phyloP scores from a whole-genome alignment of 768 basidiomycete genomes.

The Calocybe cyanea region DNA sequence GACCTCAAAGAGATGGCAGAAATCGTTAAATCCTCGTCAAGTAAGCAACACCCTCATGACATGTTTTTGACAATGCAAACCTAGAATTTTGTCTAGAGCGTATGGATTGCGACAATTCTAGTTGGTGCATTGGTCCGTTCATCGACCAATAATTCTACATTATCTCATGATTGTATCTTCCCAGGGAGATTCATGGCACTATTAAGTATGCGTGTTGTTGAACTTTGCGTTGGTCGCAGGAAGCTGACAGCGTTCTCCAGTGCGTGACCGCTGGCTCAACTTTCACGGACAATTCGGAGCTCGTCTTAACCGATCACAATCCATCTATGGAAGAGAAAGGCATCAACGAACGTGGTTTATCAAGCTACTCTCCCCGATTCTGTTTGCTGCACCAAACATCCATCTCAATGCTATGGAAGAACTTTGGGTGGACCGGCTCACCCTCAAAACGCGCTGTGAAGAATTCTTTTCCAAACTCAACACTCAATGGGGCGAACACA shows the following conservation, averaged over 20 bases:
- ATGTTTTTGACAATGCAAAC: not conserved
- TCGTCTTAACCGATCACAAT: slow-evolving; percentile 32
- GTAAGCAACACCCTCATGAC: not conserved
- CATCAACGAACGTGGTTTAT: slow-evolving; percentile 29
- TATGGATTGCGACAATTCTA: not conserved
- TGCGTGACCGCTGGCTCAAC: slow-evolving; percentile 30
- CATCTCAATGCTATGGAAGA: slow-evolving; percentile 38
- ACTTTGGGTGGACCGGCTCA: slow-evolving; percentile 45
- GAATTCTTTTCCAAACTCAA: slow-evolving; percentile 33
- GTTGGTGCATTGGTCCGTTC: slow-evolving; percentile 12
- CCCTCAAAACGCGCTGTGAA: slow-evolving; percentile 34
- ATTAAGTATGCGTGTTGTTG: slow-evolving; percentile 3
- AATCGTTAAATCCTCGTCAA: slow-evolving; percentile 8
- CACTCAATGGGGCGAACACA: slow-evolving; percentile 38
- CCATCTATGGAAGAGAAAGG: slow-evolving; percentile 21
- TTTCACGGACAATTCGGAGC: slow-evolving; percentile 41
- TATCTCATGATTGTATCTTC: not conserved
- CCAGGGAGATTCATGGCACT: slow-evolving; percentile 18
- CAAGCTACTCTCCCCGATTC: slow-evolving; percentile 29
- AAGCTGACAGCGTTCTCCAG: not conserved
- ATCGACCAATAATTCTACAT: not conserved
- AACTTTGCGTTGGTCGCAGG: not conserved
- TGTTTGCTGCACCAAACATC: slow-evolving; percentile 43
- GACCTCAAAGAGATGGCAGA: slow-evolving; percentile 13
- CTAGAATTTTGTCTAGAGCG: not conserved